These are phyloP conservation scores for Annona squamosa DNA, from an alignment of 164 flowering plant genomes.

Conservation along the genomic window DNA sequence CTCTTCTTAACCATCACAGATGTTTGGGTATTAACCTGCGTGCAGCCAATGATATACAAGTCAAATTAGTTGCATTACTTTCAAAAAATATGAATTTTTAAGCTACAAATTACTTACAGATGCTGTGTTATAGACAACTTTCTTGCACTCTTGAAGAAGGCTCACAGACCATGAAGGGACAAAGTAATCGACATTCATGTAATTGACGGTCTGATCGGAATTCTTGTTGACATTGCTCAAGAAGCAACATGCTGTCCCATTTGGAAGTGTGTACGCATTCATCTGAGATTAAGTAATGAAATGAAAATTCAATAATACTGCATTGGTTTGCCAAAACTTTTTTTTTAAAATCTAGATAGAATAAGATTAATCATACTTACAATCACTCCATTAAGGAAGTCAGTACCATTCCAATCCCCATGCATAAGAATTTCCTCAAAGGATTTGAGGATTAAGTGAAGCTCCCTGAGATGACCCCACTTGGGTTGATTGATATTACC, in stretches of 20 bases:
- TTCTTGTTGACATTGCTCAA: constrained; percentile 30
- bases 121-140: constrained; percentile 53
- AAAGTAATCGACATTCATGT: constrained; percentile 16
- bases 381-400: constrained; percentile 1
- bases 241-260: constrained; percentile 37
- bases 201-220: constrained; percentile 25
- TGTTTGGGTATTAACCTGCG: constrained; percentile 33
- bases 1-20: constrained; percentile 33
- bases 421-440: constrained; percentile 25
- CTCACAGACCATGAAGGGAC: constrained; percentile 83
- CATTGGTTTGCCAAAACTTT: not conserved
- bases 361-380: not conserved
- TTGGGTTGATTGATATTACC: constrained; percentile 32
- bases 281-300: not conserved
- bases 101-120: constrained; percentile 27
- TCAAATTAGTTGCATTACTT: not conserved
- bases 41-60: not conserved
- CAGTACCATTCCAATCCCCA: constrained; percentile 7
- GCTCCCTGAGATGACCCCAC: constrained; percentile 39
- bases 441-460: constrained; percentile 22
- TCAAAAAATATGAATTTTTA: not conserved
- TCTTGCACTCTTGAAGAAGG: constrained; percentile 48
- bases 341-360: not conserved
- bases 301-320: not conserved
- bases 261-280: constrained; percentile 1